Base-by-base conservation (phyloP, 257 asterid genomes). In the Anisodus acutangulus region DNA sequence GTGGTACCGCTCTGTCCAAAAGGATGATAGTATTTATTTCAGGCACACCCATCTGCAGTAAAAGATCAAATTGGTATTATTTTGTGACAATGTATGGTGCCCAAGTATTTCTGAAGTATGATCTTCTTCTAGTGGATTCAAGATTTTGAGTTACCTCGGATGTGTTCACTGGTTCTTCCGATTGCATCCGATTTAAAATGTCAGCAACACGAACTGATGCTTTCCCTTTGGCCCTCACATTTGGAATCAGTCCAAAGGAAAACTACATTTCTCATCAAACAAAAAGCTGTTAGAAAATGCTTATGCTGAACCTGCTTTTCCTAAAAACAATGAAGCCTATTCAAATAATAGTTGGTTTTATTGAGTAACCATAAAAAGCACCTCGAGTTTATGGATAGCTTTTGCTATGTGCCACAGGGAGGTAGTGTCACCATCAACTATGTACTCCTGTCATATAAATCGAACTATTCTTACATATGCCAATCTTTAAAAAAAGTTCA, bases 321-420 rank as follows among this genome's bases (percentile, higher is more conserved):
- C 76, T 10, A 71, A 49, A 60, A 62, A 41, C 9, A 7, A 31
- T 76, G 4, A n/a, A 43, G 80, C 6, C 59, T 39, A 83, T 55
- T 79, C 37, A 16, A 69, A 59, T 47, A 26, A 17, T 19, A 76
- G 58, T 79, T 43, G 37, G 71, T 49, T 55, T 31, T 19, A 80
- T 51, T 22, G 12, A 49, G 79, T 9, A 74, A 74, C 60, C 79
- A 72, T 57, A 26, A 81, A 62, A 70, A 80, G 47, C 69, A 88
- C 99, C 99, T 97, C 99, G 63, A 97, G 93, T 88, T 91, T 95
- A 88, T 97, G 99, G 84, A 97, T 92, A 86, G 93, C 95, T 91
- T 97, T 97, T 68, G 98, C 97, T 84, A 95, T 95, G 86, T 95
- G 95, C 99, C 99, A 97, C 41, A 94, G 95, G 83, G 94, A 90